These are phyloP conservation scores for Serendipita vermifera DNA, from an alignment of 768 basidiomycete genomes.

Conservation along the genomic window DNA sequence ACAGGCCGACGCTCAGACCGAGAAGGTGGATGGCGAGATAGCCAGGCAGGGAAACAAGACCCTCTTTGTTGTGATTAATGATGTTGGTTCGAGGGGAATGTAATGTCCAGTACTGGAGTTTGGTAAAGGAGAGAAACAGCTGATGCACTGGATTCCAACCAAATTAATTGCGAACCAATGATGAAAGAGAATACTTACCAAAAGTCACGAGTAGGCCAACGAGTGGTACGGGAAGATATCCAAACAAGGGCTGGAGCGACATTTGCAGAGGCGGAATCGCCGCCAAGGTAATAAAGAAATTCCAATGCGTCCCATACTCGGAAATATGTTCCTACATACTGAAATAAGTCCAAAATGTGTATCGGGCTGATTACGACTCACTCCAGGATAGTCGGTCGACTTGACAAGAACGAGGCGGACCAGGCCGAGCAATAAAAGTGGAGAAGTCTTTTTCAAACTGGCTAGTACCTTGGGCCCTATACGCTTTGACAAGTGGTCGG, in stretches of 20 bases:
- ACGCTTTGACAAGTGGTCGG: conserved; percentile 37
- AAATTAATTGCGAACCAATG: neutral
- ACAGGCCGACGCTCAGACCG: conserved; percentile 67
- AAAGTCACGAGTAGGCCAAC: conserved; percentile 50
- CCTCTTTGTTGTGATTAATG: conserved; percentile 82
- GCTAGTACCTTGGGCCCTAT: conserved; percentile 37
- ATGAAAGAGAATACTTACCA: conserved; percentile 17
- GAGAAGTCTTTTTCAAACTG: conserved; percentile 45
- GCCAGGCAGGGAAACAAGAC: conserved; percentile 69
- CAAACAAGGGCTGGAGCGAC: conserved; percentile 52
- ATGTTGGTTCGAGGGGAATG: conserved; percentile 47
- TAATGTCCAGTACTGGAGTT: conserved; percentile 53
- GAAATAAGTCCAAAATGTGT: neutral
- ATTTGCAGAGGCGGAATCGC: conserved; percentile 63
- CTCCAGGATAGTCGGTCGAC: conserved; percentile 77
- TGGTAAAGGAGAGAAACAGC: conserved; percentile 38
- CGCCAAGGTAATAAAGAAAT: conserved; percentile 92
- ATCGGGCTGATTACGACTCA: neutral
- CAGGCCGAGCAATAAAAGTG: conserved; percentile 60
- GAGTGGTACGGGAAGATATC: conserved; percentile 41
- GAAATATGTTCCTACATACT: conserved; percentile 71
- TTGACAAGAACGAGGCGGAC: conserved; percentile 77
- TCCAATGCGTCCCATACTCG: conserved; percentile 97
- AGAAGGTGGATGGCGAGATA: conserved; percentile 84
- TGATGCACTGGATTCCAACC: conserved; percentile 51